These are phyloP conservation scores for Tolypocladium amazonense DNA, from an alignment of 2,329 filamentous ascomycete genomes.

Conservation along the genomic window DNA sequence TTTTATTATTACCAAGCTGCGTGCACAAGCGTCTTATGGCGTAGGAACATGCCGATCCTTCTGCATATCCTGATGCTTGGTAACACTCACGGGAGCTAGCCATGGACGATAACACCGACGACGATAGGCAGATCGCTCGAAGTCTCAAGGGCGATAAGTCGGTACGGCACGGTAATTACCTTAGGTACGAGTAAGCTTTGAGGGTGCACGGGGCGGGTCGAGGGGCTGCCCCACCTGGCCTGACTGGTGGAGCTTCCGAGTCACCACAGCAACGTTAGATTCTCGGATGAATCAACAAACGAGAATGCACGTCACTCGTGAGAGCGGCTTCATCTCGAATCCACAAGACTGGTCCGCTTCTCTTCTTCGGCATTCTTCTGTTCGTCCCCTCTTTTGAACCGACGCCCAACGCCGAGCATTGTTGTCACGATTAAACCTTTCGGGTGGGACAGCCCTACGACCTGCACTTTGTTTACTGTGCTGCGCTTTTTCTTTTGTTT, in stretches of 20 bases:
- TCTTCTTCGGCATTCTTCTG: constrained; percentile 1
- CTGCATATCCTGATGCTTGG: background rate
- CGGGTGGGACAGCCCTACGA: background rate
- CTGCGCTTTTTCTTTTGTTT: background rate
- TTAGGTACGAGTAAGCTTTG: too few relatives aligned
- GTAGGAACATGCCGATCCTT: background rate
- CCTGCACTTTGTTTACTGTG: background rate
- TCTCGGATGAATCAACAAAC: background rate
- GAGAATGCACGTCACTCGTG: background rate
- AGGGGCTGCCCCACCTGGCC: too few relatives aligned
- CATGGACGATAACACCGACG: background rate
- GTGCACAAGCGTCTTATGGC: too few relatives aligned
- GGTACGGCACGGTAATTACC: too few relatives aligned
- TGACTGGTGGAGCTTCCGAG: background rate
- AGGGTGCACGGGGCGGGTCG: too few relatives aligned
- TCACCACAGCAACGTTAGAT: constrained; percentile 1
- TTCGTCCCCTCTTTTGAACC: background rate
- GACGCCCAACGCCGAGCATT: constrained; percentile 7
- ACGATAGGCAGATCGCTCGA: background rate
- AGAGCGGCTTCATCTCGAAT: background rate
- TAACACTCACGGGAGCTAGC: background rate
- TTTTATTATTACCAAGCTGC: too few relatives aligned
- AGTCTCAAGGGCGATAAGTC: too few relatives aligned
- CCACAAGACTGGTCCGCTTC: background rate
- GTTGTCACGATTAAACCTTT: constrained; percentile 9